These are phyloP conservation scores for Santalum album DNA, from an alignment of 164 flowering plant genomes.

Conservation along the genomic window DNA sequence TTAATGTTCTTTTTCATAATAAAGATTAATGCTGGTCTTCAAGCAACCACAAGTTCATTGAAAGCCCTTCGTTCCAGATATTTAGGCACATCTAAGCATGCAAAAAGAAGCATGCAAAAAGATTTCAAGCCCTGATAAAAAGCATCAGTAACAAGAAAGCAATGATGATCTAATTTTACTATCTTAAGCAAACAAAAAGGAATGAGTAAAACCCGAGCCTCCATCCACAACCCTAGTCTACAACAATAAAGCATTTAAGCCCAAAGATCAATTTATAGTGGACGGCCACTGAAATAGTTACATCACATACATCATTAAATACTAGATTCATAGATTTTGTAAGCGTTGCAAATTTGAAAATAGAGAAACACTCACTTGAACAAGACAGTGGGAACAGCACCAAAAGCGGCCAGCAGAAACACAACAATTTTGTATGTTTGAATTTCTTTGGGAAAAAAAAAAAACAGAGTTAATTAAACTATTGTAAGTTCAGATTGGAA, in stretches of 20 bases:
- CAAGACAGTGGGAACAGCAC: constrained; percentile 67
- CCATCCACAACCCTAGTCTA: too few relatives aligned
- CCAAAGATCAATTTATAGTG: not conserved
- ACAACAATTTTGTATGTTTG: constrained; percentile 41
- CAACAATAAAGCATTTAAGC: not conserved
- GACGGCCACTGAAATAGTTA: too few relatives aligned
- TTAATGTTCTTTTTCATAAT: too few relatives aligned
- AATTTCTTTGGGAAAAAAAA: constrained; percentile 38
- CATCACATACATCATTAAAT: too few relatives aligned
- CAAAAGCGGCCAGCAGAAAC: constrained; percentile 52
- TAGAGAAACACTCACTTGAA: constrained; percentile 56
- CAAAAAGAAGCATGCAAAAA: not conserved
- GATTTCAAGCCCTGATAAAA: not conserved
- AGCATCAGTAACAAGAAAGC: not conserved
- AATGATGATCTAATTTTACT: too few relatives aligned
- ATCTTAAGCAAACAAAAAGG: not conserved
- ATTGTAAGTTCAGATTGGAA: too few relatives aligned
- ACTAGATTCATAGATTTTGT: too few relatives aligned
- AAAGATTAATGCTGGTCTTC: too few relatives aligned
- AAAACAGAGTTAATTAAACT: too few relatives aligned
- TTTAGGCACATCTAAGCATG: not conserved
- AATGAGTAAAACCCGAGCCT: too few relatives aligned
- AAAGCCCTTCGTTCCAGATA: not conserved
- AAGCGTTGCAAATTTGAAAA: constrained; percentile 2
- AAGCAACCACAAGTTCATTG: too few relatives aligned